Evolutionary conservation across 495 filamentous ascomycete genomes (phyloP).

Genomic region (Lasiosphaeriaceae sp.): DNA sequence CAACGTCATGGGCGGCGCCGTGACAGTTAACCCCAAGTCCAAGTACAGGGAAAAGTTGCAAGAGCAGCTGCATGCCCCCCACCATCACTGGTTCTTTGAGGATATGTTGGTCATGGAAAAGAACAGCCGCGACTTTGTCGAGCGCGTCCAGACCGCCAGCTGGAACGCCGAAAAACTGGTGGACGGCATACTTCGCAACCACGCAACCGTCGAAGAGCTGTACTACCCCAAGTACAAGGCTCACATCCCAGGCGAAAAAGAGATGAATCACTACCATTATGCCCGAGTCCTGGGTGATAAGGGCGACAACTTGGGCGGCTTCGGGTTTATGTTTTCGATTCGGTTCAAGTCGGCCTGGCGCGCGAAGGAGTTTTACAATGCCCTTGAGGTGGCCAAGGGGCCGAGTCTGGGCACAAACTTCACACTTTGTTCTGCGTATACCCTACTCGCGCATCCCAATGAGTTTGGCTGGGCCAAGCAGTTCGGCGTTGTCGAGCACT

Average conservation of each 20-base stretch:
- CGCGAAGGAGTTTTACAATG: conserved; percentile 23
- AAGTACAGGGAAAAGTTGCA: no score
- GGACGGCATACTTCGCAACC: neutral
- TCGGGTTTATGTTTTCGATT: conserved; percentile 24
- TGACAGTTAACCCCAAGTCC: conserved; percentile 1
- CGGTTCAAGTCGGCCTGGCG: conserved; percentile 1
- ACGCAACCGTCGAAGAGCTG: conserved; percentile 10
- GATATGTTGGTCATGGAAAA: conserved; percentile 19
- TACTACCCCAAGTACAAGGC: conserved; percentile 25
- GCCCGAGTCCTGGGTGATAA: no score
- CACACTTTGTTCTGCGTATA: conserved; percentile 27
- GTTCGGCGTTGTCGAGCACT: conserved; percentile 25
- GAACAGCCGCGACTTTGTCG: conserved; percentile 21
- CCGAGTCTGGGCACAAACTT: conserved; percentile 30
- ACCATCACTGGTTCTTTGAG: conserved; percentile 17
- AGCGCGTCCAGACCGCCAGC: conserved; percentile 8
- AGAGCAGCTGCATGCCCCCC: neutral
- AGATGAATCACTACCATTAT: no score
- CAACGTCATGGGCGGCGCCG: conserved; percentile 26
- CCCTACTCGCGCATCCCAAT: conserved; percentile 22
- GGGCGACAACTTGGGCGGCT: neutral
- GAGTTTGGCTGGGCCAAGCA: conserved; percentile 24
- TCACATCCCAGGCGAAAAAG: neutral
- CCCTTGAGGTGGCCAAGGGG: conserved; percentile 23
- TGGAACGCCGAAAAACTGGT: conserved; percentile 13